Base-by-base conservation (phyloP, 306 rosid species). In the Cercis canadensis region DNA sequence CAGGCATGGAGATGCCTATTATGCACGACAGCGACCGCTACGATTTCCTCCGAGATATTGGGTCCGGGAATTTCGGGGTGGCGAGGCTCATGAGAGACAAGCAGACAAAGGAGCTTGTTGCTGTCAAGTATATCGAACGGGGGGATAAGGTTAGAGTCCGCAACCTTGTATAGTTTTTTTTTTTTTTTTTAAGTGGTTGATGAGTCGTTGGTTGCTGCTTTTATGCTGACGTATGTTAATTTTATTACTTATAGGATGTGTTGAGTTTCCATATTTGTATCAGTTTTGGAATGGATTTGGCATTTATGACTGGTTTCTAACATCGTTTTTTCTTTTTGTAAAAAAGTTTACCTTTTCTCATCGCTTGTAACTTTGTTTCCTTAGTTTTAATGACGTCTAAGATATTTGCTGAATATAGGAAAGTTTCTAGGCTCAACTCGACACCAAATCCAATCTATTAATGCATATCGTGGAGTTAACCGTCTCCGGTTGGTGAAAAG, bases 11-110 rank as follows among this genome's bases (percentile, higher is more conserved):
- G 33, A 67, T 88, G 87, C 97, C 96, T 78, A 93, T 90, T 76
- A 84, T 90, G 92, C 98, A 93, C 79, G 94, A 88, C 24, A 93
- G 98, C 34, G 94, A 93, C 72, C 84, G 96, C 7, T 93, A 93
- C 66, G 98, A 93, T 77, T 78, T 88, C 32, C 90, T 93, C 43
- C 83, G 89, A 10, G 94, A 88, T 65, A 93, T 93, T 56, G 97
- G 98, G 11, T 87, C 97, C 17, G 98, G 98, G 2, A 93, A 90
- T 74, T 93, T 93, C 78, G 98, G 90, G 7, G 87, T 93, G 3
- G 96, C 98, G 0, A 87, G 97, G 89, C 76, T 93, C 41, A 90
- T 93, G 98, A 85, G 82, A 16, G 98, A 93, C 53, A 90, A 83
- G 78, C 96, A 78, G 57, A 87, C 97, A 53, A 83, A 74, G 72